phyloP scores from a whole-genome alignment of 768 basidiomycete species.

The Russula brevipes region DNA sequence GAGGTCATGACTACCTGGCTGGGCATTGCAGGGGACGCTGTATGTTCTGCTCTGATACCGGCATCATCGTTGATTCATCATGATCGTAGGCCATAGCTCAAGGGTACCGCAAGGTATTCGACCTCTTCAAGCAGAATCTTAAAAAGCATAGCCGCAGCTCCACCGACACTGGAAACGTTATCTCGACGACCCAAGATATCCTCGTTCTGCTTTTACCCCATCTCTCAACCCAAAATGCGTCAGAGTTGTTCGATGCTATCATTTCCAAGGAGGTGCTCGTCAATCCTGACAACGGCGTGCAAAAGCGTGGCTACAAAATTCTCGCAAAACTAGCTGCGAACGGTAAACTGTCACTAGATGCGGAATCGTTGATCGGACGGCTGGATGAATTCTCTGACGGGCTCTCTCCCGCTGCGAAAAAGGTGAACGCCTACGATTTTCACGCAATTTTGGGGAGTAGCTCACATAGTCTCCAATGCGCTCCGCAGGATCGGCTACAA shows the following conservation, averaged over 20 bases:
- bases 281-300: conserved; percentile 78
- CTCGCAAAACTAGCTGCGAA: conserved; percentile 68
- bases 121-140: conserved; percentile 64
- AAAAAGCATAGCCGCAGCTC: conserved; percentile 35
- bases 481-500: conserved; percentile 68
- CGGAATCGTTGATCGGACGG: conserved; percentile 54
- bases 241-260: conserved; percentile 62
- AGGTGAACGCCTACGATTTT: conserved; percentile 40
- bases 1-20: conserved; percentile 88
- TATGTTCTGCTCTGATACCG: neutral
- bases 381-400: conserved; percentile 62
- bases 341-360: conserved; percentile 45
- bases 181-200: conserved; percentile 75
- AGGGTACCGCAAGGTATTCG: conserved; percentile 73
- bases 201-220: conserved; percentile 77
- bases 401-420: conserved; percentile 80
- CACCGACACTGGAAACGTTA: conserved; percentile 40
- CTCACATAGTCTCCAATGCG: neutral
- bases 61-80: neutral
- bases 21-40: conserved; percentile 61
- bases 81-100: conserved; percentile 59
- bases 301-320: conserved; percentile 93
- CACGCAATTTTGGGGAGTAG: neutral
- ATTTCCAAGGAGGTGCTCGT: conserved; percentile 64
- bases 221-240: conserved; percentile 56